Conservation (phyloP, 371 early-diverging fungal species). For the Funneliformis caledonium region DNA sequence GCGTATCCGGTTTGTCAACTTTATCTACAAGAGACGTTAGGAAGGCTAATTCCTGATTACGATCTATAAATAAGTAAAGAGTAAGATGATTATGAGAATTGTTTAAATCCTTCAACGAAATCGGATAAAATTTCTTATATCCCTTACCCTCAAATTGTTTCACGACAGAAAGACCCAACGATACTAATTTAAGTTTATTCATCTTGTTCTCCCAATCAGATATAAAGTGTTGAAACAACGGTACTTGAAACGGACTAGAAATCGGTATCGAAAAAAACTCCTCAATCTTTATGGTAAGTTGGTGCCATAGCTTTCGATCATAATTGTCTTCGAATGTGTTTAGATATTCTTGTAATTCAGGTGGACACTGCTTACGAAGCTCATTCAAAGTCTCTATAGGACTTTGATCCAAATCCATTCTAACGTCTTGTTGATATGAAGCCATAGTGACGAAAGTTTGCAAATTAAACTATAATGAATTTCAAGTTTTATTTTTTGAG, state of each 20-base stretch:
- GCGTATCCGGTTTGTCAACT: constrained; percentile 66
- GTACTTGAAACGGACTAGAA: constrained; percentile 77
- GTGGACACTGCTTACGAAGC: constrained; percentile 65
- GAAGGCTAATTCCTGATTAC: constrained; percentile 69
- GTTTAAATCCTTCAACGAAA: not conserved
- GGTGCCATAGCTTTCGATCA: constrained; percentile 98
- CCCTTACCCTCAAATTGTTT: constrained; percentile 72
- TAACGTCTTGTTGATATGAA: not conserved
- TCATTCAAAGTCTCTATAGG: constrained; percentile 24
- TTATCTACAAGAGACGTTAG: constrained; percentile 68
- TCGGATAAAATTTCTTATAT: not conserved
- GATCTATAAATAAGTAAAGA: constrained; percentile 50
- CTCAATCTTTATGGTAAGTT: constrained; percentile 82
- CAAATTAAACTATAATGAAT: too few species aligned
- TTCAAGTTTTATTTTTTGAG: too few species aligned
- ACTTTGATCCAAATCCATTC: constrained; percentile 40
- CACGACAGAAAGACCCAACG: constrained; percentile 78
- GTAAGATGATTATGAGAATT: not conserved
- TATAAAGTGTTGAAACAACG: constrained; percentile 89
- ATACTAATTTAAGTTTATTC: constrained; percentile 89
- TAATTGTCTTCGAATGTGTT: constrained; percentile 86
- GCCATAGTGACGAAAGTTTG: not conserved
- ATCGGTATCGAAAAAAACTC: constrained; percentile 79
- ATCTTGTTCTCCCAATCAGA: constrained; percentile 91
- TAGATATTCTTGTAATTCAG: constrained; percentile 73